Evolutionary conservation across 2,329 filamentous ascomycete species (phyloP), one percentile per base, ranked within the genome.

Genomic region (Pseudogymnoascus sp.): DNA sequence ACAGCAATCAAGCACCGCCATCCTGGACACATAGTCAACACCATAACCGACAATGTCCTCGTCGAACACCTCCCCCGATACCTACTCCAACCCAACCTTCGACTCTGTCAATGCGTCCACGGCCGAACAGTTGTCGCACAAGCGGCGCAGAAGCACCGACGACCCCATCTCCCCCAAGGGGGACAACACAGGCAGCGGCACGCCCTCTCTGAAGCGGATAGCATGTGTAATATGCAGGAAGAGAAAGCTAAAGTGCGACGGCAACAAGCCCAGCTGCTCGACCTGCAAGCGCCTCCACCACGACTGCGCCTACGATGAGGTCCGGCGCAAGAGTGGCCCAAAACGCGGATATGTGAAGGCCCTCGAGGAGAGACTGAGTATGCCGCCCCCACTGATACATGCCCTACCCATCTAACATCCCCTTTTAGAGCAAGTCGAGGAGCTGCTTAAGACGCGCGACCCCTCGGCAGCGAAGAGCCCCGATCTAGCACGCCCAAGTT

Each of bases 191-290:
- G 58, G 58, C 58, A 41, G 19, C 19, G 80, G 75, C 69, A 80
- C 91, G 22, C 87, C 89, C 59, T 90, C 90, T 70, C 87, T 88
- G n/a, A 97, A 97, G 80, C 85, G 93, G 68, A 89, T 97, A 70
- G 94, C 94, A 38, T 99, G 94, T 74, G 90, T 96, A 72, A 87
- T 97, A 66, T 99, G 94, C 73, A 83, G 93, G 70, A 94, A 92
- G 76, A 84, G 93, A 72, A 97, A 97, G 77, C 80, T 97, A 77
- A 82, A 82, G 73, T 89, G 86, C 70, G 86, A 90, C 73, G 85
- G 86, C 19, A 77, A 77, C 49, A 82, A 83, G 66, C 86, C 86
- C n/a, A 83, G 81, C 45, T 89, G 87, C 69, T 84, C 82, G 58
- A 89, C 85, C 35, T 90, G 87, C 72, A 81, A 82, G 41, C 76